Conservation (phyloP, 129 eudicot genomes). For the Saussurea involucrata region DNA sequence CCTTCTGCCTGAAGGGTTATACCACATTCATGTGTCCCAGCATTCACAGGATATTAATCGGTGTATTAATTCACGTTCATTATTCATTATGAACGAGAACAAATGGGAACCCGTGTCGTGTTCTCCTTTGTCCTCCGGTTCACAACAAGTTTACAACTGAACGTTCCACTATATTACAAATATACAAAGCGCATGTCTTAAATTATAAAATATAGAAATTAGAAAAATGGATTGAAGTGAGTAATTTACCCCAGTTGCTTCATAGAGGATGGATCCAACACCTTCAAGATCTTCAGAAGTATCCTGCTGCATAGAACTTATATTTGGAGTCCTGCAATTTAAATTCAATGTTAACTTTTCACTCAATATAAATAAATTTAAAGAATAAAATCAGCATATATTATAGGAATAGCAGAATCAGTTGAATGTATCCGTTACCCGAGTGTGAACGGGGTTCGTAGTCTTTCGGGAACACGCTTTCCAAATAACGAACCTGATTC, state of each 20-base stretch:
- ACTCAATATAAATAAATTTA: not conserved
- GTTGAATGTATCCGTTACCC: constrained; percentile 36
- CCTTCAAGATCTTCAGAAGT: constrained; percentile 52
- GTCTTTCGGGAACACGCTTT: constrained; percentile 40
- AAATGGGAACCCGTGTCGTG: too few relatives aligned
- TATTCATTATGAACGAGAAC: too few relatives aligned
- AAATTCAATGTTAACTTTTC: not conserved
- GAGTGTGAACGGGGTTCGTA: constrained; percentile 57
- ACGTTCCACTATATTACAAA: too few relatives aligned
- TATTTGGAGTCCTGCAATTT: constrained; percentile 67
- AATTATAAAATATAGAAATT: not conserved
- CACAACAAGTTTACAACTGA: too few relatives aligned
- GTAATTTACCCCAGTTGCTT: constrained; percentile 57
- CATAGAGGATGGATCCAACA: constrained; percentile 58
- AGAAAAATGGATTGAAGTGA: not conserved
- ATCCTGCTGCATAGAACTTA: constrained; percentile 85
- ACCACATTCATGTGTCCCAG: too few relatives aligned
- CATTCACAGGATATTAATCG: too few relatives aligned
- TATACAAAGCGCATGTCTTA: too few relatives aligned
- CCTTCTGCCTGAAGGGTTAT: too few relatives aligned
- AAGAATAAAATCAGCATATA: not conserved
- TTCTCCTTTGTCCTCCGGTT: too few relatives aligned
- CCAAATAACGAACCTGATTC: constrained; percentile 61
- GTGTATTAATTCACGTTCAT: too few relatives aligned
- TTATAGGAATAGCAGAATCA: not conserved